Base-by-base conservation (phyloP, 306 rosid species). In the Datisca glomerata region DNA sequence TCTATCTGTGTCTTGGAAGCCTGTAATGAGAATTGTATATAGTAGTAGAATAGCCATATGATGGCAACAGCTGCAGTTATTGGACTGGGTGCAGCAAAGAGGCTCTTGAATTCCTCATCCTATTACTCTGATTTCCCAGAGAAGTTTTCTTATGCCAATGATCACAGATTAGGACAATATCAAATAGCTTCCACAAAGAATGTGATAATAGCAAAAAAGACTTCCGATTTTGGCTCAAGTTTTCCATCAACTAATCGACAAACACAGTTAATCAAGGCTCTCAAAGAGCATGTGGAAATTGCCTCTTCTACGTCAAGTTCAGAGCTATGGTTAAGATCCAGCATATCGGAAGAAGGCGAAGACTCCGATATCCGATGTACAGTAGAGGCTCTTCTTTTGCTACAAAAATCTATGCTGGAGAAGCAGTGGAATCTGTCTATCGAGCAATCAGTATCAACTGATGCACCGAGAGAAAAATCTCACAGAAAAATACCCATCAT, bases 391-490 rank as follows among this genome's bases (percentile, higher is more conserved):
- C 78, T 89, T 61, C 91, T 84, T 63, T 55, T 89, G 81, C 74
- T 89, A 41, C 98, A 89, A 54, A 89, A 80, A 66, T 83, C 86
- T 41, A 72, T 89, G 93, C 73, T 89, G 47, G 98, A 89, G 66
- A 89, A 89, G 79, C 98, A 84, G 41, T 84, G 93, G 93, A 80
- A 50, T 64, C 95, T 89, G 49, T 77, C 95, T 0, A 74, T 77
- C 12, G 74, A 80, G 44, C 58, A 65, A 46, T 70, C 61, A 13
- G 56, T 59, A 57, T 57, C 57, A 4, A 42, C 40, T 0, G 63
- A 71, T 41, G 24, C 20, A 16, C 61, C 68, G 1, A 59, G 41
- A 36, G 61, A 13, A 20, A 67, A 49, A 14, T 58, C 19, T 12
- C 20, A 18, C 19, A 60, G 61, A 59, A 76, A 72, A 56, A 66